Evolutionary conservation across 768 basidiomycete species (phyloP).

Genomic region (Suillus discolor): DNA sequence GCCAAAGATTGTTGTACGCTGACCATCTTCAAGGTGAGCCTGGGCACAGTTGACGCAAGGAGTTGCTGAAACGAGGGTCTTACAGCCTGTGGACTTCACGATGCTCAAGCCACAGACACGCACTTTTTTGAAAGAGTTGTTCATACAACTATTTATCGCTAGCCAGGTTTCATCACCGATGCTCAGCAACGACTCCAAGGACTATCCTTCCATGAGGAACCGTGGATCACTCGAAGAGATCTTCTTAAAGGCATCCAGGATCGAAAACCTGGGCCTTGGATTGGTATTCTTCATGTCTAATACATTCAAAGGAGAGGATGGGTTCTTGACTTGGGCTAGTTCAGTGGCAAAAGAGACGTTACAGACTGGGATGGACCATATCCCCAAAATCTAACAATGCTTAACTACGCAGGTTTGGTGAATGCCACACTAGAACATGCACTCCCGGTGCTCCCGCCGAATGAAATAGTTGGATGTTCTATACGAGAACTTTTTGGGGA

Average conservation of each 20-base stretch:
- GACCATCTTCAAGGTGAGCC: conserved; percentile 77
- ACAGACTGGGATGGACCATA: conserved; percentile 60
- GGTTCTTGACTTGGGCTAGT: conserved; percentile 66
- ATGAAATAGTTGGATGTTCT: conserved; percentile 70
- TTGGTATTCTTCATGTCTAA: conserved; percentile 68
- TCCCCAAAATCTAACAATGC: conserved; percentile 34
- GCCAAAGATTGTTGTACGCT: conserved; percentile 80
- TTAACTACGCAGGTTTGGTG: conserved; percentile 35
- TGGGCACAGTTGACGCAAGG: neutral
- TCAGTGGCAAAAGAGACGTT: conserved; percentile 71
- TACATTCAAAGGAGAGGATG: conserved; percentile 42
- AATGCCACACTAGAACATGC: conserved; percentile 75
- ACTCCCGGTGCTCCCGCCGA: conserved; percentile 78
- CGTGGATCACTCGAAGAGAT: conserved; percentile 72
- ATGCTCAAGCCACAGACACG: conserved; percentile 62
- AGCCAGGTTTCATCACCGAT: conserved; percentile 77
- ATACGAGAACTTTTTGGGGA: conserved; percentile 60
- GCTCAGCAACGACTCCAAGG: conserved; percentile 39
- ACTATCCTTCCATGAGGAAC: conserved; percentile 49
- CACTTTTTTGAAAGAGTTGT: conserved; percentile 70
- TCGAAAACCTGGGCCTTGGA: conserved; percentile 72
- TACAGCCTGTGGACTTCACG: conserved; percentile 87
- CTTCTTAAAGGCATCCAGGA: conserved; percentile 71
- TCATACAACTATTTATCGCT: conserved; percentile 69
- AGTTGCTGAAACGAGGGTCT: neutral